Base-by-base conservation (phyloP, 2,329 filamentous ascomycete genomes). In the Beauveria sp. region DNA sequence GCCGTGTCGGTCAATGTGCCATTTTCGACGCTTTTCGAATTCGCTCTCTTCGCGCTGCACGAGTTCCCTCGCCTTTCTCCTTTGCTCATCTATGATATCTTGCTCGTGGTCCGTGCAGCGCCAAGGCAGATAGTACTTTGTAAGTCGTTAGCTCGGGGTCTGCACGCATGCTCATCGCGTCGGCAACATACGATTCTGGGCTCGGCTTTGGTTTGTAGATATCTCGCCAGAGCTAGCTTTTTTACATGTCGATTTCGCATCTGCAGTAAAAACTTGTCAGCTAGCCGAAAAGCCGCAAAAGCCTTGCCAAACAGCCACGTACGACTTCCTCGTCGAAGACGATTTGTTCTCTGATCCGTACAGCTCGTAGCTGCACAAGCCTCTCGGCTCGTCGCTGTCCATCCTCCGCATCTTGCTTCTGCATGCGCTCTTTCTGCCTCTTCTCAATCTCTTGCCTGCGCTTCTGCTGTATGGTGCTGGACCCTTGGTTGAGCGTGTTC, bases 81-180 rank as follows among this genome's bases (percentile, higher is more conserved):
- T 79, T 72, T 96, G 92, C 5, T 81, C 77, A 51, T 86, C 81
- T 70, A 97, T 90, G 12, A 74, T 79, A 5, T 85, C 82, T 72
- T 92, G 84, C 71, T 97, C 88, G 50, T 84, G 80, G 5, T 77
- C 72, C 37, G 84, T 85, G 61, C 90, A 79, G 67, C 91, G 86
- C 88, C 89, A 96, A 0, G 93, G 93, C 51, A 88, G 86, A 73
- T 94, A 97, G 72, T 89, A 93, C 91, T 96, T 28, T 20, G 34
- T 22, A 26, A 26, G 5, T 18, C 24, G 37, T 48, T 47, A 46
- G 4, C 34, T 22, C 16, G 37, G 26, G 4, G 20, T 10, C 12
- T 43, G 4, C 20, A 37, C 12, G 5, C 24, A 20, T 16, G 28
- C 10, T 24, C 20, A 18, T 12, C 20, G 26, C 7, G 26, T 44